phyloP scores from a whole-genome alignment of 2,329 filamentous ascomycete genomes.

The Tolypocladium capitatum region DNA sequence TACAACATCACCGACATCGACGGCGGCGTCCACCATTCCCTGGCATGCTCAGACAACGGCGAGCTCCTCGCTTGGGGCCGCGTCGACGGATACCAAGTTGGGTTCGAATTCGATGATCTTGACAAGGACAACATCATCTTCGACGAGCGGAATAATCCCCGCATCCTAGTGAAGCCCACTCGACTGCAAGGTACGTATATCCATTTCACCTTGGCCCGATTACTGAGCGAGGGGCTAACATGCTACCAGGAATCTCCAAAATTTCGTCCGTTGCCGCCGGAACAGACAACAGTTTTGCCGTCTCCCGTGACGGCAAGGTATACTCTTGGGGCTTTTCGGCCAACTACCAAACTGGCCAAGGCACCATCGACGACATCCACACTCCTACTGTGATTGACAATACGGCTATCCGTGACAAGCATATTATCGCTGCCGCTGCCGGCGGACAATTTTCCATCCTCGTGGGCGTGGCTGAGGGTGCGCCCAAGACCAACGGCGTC shows the following conservation, averaged over 20 bases:
- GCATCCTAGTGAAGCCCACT: constrained; percentile 43
- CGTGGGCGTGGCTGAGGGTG: constrained; percentile 27
- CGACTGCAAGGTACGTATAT: constrained; percentile 28
- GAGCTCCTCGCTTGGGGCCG: constrained; percentile 48
- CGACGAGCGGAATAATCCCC: constrained; percentile 47
- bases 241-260: constrained; percentile 31
- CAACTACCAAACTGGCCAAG: constrained; percentile 69
- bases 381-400: constrained; percentile 73
- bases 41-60: constrained; percentile 44
- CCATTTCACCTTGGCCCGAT: neutral
- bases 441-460: constrained; percentile 72
- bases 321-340: constrained; percentile 73
- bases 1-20: constrained; percentile 54
- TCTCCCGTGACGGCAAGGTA: constrained; percentile 56
- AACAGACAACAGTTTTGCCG: constrained; percentile 61
- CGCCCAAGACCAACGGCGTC: constrained; percentile 16
- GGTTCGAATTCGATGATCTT: constrained; percentile 40
- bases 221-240: neutral
- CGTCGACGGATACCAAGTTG: constrained; percentile 38
- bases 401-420: constrained; percentile 62
- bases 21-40: constrained; percentile 64
- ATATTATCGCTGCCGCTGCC: constrained; percentile 66
- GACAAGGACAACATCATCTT: constrained; percentile 41
- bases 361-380: constrained; percentile 65
- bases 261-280: constrained; percentile 45